Conservation (phyloP, 345 rosid species). For the Citrus inodora region DNA sequence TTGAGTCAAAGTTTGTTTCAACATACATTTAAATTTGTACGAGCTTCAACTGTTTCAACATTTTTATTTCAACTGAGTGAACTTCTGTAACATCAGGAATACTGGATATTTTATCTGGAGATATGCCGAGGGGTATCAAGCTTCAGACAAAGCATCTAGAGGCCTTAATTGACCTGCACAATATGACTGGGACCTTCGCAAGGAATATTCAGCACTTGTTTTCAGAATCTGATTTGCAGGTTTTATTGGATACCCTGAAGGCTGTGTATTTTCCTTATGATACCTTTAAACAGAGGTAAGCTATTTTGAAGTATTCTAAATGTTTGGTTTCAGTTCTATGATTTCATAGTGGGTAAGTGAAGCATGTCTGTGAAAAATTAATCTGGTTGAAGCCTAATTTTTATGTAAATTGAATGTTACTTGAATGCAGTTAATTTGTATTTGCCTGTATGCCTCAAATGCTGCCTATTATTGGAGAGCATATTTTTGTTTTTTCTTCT, state of each 20-base stretch:
- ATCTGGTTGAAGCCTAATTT: not conserved
- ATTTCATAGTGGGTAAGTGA: not conserved
- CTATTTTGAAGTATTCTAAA: not conserved
- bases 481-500: not conserved
- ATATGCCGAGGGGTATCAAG: constrained; percentile 86
- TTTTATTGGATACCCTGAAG: constrained; percentile 79
- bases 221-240: constrained; percentile 76
- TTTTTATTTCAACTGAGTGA: constrained; percentile 1
- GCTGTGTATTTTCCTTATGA: constrained; percentile 89
- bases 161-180: constrained; percentile 87
- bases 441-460: not conserved
- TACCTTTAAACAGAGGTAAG: constrained; percentile 85
- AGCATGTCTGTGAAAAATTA: not conserved
- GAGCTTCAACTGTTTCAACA: not conserved
- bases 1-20: constrained; percentile 1
- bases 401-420: not conserved
- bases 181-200: constrained; percentile 78
- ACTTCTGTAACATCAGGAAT: constrained; percentile 46
- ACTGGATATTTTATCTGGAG: constrained; percentile 84
- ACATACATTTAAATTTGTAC: not conserved
- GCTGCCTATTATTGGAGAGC: constrained; percentile 6
- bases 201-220: constrained; percentile 89
- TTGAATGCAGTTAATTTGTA: constrained; percentile 11
- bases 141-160: constrained; percentile 92
- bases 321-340: not conserved